Evolutionary conservation across 495 filamentous ascomycete genomes (phyloP).

Genomic region (Xylaria curta): DNA sequence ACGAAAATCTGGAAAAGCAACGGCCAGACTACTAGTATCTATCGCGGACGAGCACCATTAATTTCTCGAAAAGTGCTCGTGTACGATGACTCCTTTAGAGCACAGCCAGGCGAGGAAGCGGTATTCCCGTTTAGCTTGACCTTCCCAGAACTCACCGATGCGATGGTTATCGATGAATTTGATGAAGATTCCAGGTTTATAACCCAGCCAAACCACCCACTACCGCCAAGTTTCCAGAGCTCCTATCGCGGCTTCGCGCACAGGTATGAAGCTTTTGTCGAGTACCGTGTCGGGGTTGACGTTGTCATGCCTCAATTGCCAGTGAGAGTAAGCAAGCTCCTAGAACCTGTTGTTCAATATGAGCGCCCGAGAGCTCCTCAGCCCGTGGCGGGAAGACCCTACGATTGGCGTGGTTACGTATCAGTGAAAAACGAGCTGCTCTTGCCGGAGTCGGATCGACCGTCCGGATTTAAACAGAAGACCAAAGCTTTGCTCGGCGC

Average conservation of each 20-base stretch:
- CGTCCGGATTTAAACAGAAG: slow-evolving; percentile 24
- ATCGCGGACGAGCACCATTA: slow-evolving; percentile 23
- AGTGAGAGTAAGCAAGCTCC: neutral
- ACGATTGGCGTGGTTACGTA: neutral
- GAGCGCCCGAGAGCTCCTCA: neutral
- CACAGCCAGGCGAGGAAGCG: neutral
- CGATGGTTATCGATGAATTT: neutral
- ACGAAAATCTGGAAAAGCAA: slow-evolving; percentile 24
- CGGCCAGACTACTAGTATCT: slow-evolving; percentile 11
- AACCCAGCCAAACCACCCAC: neutral
- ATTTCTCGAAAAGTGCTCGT: neutral
- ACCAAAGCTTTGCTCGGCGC: slow-evolving; percentile 23
- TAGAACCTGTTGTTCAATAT: slow-evolving; percentile 18
- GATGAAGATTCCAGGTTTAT: slow-evolving; percentile 1
- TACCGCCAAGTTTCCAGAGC: slow-evolving; percentile 24
- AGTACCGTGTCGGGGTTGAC: slow-evolving; percentile 28
- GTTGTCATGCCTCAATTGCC: slow-evolving; percentile 18
- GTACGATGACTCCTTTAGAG: slow-evolving; percentile 22
- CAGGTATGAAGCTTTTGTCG: slow-evolving; percentile 22
- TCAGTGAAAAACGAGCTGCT: slow-evolving; percentile 21
- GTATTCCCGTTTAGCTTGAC: slow-evolving; percentile 10
- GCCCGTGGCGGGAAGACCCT: neutral
- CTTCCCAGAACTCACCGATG: slow-evolving; percentile 19
- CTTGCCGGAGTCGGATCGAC: slow-evolving; percentile 20
- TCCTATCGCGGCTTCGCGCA: slow-evolving; percentile 6